These are phyloP conservation scores for Candida caryicola DNA, from an alignment of 805 yeast species.

Conservation along the genomic window DNA sequence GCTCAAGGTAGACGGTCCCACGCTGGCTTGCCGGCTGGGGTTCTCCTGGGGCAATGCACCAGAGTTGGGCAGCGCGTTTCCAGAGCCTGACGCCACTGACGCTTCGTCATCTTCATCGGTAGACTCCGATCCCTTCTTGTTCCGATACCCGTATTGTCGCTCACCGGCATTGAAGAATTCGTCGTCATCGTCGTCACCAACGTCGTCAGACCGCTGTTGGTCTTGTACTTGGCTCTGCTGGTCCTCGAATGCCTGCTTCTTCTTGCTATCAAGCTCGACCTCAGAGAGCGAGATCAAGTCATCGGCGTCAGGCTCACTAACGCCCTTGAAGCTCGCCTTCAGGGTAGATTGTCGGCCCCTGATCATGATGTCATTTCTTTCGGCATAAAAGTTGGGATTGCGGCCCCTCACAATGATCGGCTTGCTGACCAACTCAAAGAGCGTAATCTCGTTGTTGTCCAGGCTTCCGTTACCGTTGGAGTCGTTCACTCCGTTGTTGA, in stretches of 20 bases:
- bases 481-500: slow-evolving; percentile 11
- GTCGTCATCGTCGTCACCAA: slow-evolving; percentile 4
- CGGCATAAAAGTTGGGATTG: slow-evolving; percentile 58
- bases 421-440: slow-evolving; percentile 32
- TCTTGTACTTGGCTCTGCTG: neutral
- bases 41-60: neutral
- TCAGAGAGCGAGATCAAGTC: slow-evolving; percentile 6
- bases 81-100: slow-evolving; percentile 4
- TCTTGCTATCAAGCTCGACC: slow-evolving; percentile 5
- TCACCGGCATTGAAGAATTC: slow-evolving; percentile 2
- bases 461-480: slow-evolving; percentile 13
- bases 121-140: neutral
- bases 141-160: neutral
- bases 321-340: slow-evolving; percentile 8
- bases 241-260: neutral
- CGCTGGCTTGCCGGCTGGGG: neutral
- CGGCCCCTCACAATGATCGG: slow-evolving; percentile 60
- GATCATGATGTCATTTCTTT: slow-evolving; percentile 49
- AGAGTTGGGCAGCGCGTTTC: slow-evolving; percentile 1
- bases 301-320: slow-evolving; percentile 12
- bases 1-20: slow-evolving; percentile 3
- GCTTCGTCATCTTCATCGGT: slow-evolving; percentile 8
- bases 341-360: slow-evolving; percentile 14
- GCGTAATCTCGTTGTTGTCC: slow-evolving; percentile 28
- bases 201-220: slow-evolving; percentile 2